Percentiles rank a stretch among this genome's conserved stretches.
Conservation (phyloP, 2,329 filamentous ascomycete genomes). For the Stromatinia cepivora region DNA sequence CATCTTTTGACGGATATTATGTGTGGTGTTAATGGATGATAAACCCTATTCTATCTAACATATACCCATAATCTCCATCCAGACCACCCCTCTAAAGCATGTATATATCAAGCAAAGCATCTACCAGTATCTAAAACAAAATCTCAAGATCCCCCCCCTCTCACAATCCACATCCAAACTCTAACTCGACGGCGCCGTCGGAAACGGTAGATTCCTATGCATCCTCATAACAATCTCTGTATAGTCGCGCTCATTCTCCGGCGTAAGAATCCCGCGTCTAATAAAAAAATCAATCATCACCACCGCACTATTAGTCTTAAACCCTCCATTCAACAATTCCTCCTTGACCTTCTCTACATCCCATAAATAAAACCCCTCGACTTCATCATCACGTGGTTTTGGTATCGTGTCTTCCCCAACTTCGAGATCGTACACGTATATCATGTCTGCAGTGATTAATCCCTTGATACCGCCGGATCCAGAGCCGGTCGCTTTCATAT, state of each 20-base stretch:
- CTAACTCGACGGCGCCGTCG: slow-evolving; percentile 1
- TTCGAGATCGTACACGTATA: slow-evolving; percentile 78
- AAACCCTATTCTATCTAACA: no score
- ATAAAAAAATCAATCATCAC: slow-evolving; percentile 82
- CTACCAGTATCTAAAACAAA: background rate
- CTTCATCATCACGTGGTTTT: slow-evolving; percentile 72
- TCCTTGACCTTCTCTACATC: slow-evolving; percentile 57
- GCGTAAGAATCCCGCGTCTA: slow-evolving; percentile 70
- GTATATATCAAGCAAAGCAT: background rate
- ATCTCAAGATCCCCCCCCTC: no score
- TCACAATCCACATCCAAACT: background rate
- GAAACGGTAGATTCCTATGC: slow-evolving; percentile 21
- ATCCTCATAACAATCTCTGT: slow-evolving; percentile 18
- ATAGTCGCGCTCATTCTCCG: slow-evolving; percentile 59
- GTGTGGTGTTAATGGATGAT: no score
- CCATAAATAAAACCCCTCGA: slow-evolving; percentile 71
- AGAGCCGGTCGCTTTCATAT: slow-evolving; percentile 59
- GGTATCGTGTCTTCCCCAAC: slow-evolving; percentile 58
- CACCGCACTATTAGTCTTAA: slow-evolving; percentile 81
- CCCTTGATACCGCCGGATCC: slow-evolving; percentile 52
- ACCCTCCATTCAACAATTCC: slow-evolving; percentile 65
- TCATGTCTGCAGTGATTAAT: slow-evolving; percentile 62
- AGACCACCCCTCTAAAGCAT: background rate
- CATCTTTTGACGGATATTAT: no score
- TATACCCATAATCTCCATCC: background rate